phyloP scores from a whole-genome alignment of 331 rosid species.

The Dryas integrifolia region DNA sequence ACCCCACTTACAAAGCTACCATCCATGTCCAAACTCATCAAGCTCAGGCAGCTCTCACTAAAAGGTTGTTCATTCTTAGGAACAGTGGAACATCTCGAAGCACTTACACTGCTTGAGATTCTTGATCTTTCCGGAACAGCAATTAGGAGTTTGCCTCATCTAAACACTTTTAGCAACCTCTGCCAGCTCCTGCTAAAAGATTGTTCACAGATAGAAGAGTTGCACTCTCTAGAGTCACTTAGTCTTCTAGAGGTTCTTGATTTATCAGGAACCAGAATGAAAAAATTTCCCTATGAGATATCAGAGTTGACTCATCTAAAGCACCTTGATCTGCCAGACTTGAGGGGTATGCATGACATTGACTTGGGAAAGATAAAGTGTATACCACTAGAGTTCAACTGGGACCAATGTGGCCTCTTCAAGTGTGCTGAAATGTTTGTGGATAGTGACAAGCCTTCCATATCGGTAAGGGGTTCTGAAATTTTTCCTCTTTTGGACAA shows the following conservation, averaged over 20 bases:
- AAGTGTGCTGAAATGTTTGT: background rate
- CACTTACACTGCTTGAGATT: constrained; percentile 21
- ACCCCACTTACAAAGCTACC: constrained; percentile 6
- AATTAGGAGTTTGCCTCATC: constrained; percentile 22
- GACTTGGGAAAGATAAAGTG: constrained; percentile 19
- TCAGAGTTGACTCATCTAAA: constrained; percentile 10
- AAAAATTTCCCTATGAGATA: constrained; percentile 19
- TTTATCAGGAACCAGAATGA: constrained; percentile 22
- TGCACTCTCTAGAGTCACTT: constrained; percentile 6
- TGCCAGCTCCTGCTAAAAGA: constrained; percentile 30
- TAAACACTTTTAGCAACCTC: constrained; percentile 17
- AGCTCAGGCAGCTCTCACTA: constrained; percentile 32
- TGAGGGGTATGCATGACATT: background rate
- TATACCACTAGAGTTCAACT: constrained; percentile 32
- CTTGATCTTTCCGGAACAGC: constrained; percentile 34
- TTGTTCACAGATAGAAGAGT: constrained; percentile 11
- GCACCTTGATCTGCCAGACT: constrained; percentile 31
- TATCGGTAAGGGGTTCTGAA: constrained; percentile 10
- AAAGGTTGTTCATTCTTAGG: constrained; percentile 14
- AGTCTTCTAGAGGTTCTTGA: constrained; percentile 31
- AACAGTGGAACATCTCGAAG: background rate
- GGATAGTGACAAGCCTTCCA: constrained; percentile 16
- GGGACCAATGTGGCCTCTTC: constrained; percentile 22
- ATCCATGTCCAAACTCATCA: constrained; percentile 13
- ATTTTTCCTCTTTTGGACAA: constrained; percentile 19